Conservation (phyloP, 371 early-diverging fungal species). For the Zychaea mexicana region DNA sequence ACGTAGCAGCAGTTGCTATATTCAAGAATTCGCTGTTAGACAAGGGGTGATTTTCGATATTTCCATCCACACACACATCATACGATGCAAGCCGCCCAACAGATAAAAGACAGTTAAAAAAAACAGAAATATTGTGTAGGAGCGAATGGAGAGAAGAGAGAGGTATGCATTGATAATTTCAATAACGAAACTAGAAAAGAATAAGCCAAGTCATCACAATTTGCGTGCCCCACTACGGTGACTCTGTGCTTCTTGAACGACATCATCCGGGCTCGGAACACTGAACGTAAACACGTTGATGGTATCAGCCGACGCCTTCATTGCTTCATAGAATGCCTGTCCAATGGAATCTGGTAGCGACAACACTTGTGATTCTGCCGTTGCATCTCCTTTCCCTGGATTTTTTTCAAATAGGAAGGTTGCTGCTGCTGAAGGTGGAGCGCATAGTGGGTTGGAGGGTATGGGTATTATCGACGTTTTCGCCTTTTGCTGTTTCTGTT, state of each 20-base stretch:
- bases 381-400: conserved; percentile 1
- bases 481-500: not conserved
- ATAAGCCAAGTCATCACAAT: conserved; percentile 13
- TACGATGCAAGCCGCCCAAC: not conserved
- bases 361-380: not conserved
- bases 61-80: no score
- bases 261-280: conserved; percentile 85
- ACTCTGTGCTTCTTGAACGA: conserved; percentile 66
- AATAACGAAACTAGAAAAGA: no score
- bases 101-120: conserved; percentile 7
- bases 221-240: conserved; percentile 35
- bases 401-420: conserved; percentile 38
- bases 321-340: conserved; percentile 28
- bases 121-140: not conserved
- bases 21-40: no score
- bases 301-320: conserved; percentile 23
- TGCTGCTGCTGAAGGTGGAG: conserved; percentile 53
- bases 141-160: not conserved
- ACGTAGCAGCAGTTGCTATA: conserved; percentile 6
- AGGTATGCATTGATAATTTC: conserved; percentile 6
- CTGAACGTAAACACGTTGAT: conserved; percentile 66
- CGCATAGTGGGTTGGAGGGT: conserved; percentile 28
- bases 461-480: not conserved
- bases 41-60: no score
- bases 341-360: conserved; percentile 18